phyloP scores from a whole-genome alignment of 306 rosid species.

The Argentina anserina region DNA sequence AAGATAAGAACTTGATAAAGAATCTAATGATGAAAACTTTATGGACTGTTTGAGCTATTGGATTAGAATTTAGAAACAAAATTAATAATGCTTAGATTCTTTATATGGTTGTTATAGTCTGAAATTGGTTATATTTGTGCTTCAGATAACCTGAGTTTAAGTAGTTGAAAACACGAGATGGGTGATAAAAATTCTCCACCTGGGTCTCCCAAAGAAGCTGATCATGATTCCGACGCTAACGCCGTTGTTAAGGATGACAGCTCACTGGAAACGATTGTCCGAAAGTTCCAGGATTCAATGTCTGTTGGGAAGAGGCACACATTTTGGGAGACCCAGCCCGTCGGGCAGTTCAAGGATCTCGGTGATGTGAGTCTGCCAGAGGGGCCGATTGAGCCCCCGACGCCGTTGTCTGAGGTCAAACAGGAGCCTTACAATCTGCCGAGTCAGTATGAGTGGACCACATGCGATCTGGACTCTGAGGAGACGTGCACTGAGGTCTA shows the following conservation, averaged over 20 bases:
- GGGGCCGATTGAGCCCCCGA: conserved; percentile 77
- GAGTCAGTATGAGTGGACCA: conserved; percentile 75
- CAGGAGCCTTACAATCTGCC: conserved; percentile 96
- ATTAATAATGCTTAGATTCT: not conserved
- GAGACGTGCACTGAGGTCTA: conserved; percentile 69
- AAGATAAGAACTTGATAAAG: too few species aligned
- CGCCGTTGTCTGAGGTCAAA: conserved; percentile 73
- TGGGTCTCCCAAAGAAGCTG: conserved; percentile 41
- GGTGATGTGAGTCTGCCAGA: conserved; percentile 67
- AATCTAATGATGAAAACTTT: not conserved
- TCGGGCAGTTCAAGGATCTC: conserved; percentile 84
- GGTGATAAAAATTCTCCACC: conserved; percentile 41
- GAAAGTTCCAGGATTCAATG: conserved; percentile 68
- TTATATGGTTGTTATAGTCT: not conserved
- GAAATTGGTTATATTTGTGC: too few species aligned
- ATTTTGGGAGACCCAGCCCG: conserved; percentile 98
- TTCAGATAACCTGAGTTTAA: conserved; percentile 4
- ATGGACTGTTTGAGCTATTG: not conserved
- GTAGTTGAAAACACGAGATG: conserved; percentile 24
- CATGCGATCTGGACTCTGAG: conserved; percentile 73
- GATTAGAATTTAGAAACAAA: too few species aligned
- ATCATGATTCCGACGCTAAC: conserved; percentile 33
- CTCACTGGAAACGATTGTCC: conserved; percentile 49
- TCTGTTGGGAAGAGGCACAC: conserved; percentile 63
- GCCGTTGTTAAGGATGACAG: conserved; percentile 30